phyloP scores from a whole-genome alignment of 2,329 filamentous ascomycete species.

The Beauveria scarabaeidicola region DNA sequence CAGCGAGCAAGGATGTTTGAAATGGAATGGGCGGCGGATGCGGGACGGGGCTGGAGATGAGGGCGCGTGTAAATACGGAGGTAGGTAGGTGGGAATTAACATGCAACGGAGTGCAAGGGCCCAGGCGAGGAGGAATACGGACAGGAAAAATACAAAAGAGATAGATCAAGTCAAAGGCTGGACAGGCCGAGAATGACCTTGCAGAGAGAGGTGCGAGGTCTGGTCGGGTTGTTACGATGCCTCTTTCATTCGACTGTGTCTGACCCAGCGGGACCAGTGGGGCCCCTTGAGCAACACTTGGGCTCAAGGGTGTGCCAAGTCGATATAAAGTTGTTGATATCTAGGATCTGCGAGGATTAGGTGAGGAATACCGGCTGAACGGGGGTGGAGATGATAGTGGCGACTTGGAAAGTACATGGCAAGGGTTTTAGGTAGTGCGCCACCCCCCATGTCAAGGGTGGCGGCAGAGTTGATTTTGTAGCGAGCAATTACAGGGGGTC shows the following conservation, averaged over 20 bases:
- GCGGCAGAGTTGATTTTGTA: conserved; percentile 3
- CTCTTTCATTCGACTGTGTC: conserved; percentile 30
- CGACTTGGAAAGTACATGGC: conserved; percentile 19
- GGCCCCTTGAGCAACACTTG: conserved; percentile 25
- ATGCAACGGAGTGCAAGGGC: background rate
- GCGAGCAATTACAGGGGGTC: background rate
- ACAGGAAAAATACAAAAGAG: background rate
- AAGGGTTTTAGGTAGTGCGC: conserved; percentile 21
- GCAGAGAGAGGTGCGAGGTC: background rate
- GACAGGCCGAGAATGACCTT: background rate
- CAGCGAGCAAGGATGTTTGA: background rate
- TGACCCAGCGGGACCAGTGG: conserved; percentile 30
- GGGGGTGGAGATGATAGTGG: conserved; percentile 16
- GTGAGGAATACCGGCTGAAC: background rate
- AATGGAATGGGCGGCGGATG: background rate
- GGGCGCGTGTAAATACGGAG: background rate
- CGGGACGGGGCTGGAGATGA: background rate
- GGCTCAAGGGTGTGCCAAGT: conserved; percentile 24
- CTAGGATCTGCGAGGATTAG: conserved; percentile 2
- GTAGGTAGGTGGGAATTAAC: background rate
- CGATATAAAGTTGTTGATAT: conserved; percentile 23
- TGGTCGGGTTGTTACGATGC: conserved; percentile 24
- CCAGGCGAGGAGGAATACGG: background rate
- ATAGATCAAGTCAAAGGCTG: background rate
- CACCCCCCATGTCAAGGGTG: conserved; percentile 26